phyloP scores from a whole-genome alignment of 495 filamentous ascomycete species.

The Daldinia concentrica region DNA sequence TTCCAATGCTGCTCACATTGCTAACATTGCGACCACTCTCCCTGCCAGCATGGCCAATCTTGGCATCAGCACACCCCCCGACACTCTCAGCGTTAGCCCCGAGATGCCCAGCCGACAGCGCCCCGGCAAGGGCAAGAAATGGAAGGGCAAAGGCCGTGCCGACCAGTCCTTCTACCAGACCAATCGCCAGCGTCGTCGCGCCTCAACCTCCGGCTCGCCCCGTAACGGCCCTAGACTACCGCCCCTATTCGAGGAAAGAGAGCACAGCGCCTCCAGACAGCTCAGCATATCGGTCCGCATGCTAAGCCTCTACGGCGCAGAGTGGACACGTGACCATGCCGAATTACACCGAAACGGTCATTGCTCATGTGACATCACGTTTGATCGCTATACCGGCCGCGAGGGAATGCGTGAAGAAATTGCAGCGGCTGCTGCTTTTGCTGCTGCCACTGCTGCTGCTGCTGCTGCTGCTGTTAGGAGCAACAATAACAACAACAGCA shows the following conservation, averaged over 20 bases:
- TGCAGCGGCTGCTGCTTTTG: neutral
- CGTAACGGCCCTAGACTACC: slow-evolving; percentile 17
- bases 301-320: slow-evolving; percentile 49
- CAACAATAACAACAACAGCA: neutral
- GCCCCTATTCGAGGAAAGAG: slow-evolving; percentile 41
- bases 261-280: slow-evolving; percentile 20
- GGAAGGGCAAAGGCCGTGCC: neutral
- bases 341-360: slow-evolving; percentile 44
- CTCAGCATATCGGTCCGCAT: slow-evolving; percentile 45
- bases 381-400: slow-evolving; percentile 38
- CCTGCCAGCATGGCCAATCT: neutral
- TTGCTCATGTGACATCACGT: slow-evolving; percentile 48
- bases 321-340: slow-evolving; percentile 55
- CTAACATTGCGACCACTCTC: neutral
- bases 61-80: neutral
- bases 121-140: neutral
- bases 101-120: neutral
- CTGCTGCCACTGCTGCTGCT: neutral
- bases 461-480: neutral
- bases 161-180: neutral
- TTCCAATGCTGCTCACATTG: neutral
- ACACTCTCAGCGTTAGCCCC: neutral
- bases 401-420: neutral
- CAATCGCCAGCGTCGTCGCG: neutral
- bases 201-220: neutral